phyloP scores from a whole-genome alignment of 1,284 basidiomycete genomes.

The Sutorius eximius region DNA sequence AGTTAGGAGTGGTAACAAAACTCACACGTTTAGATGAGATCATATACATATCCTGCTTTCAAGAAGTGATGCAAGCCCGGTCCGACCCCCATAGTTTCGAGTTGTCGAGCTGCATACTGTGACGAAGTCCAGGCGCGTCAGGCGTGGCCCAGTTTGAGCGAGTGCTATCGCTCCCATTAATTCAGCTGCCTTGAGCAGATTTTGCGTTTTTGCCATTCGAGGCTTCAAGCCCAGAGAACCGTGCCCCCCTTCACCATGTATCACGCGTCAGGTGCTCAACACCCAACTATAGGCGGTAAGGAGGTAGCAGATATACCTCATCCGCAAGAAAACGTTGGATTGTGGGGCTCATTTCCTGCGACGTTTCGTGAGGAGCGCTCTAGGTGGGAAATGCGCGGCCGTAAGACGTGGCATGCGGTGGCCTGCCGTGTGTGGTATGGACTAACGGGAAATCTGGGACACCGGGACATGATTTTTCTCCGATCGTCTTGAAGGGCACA shows the following conservation, averaged over 20 bases:
- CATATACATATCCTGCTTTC: conserved; percentile 13
- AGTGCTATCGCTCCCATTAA: conserved; percentile 5
- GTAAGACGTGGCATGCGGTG: conserved; percentile 2
- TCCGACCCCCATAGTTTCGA: not conserved
- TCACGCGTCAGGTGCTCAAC: not conserved
- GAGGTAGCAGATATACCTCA: conserved; percentile 23
- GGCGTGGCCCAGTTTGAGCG: conserved; percentile 10
- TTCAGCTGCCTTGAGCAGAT: conserved; percentile 23
- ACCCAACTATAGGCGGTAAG: conserved; percentile 13
- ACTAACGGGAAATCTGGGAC: not conserved
- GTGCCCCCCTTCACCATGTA: not conserved
- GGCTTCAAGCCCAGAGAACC: not conserved
- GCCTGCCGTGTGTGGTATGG: conserved; percentile 1
- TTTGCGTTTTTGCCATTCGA: conserved; percentile 25
- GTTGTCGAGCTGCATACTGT: conserved; percentile 4
- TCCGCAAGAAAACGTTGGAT: conserved; percentile 7
- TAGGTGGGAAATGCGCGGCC: not conserved
- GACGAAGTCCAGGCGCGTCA: conserved; percentile 9
- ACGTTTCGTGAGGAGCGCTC: not conserved
- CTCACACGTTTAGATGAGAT: conserved; percentile 62
- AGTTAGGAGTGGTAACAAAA: conserved; percentile 67
- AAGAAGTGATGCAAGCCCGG: not conserved
- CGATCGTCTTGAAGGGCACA: not conserved
- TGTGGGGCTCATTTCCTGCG: conserved; percentile 12
- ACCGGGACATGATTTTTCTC: conserved; percentile 1